Evolutionary conservation across 1,284 basidiomycete genomes (phyloP).

Genomic region (Ganoderma multipileum): DNA sequence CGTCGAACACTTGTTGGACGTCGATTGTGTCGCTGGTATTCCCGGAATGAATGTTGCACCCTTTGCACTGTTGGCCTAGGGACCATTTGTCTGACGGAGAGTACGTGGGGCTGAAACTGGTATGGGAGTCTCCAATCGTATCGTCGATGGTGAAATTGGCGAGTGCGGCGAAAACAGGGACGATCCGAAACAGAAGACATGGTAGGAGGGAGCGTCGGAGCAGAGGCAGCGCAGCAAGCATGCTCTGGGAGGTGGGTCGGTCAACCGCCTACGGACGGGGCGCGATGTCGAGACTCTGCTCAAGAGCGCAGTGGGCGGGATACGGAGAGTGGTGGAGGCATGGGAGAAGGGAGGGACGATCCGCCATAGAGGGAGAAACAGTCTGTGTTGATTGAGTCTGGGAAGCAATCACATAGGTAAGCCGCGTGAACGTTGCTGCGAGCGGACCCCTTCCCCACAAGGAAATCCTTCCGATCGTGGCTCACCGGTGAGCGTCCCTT

Average conservation of each 20-base stretch:
- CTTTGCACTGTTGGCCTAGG: constrained; percentile 13
- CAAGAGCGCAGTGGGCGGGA: constrained; percentile 1
- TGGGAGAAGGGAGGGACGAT: background rate
- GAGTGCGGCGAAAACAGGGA: background rate
- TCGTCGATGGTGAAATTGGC: constrained; percentile 29
- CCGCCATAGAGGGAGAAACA: background rate
- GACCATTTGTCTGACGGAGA: constrained; percentile 15
- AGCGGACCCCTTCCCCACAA: background rate
- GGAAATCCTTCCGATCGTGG: background rate
- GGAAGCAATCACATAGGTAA: background rate
- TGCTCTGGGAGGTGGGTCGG: constrained; percentile 5
- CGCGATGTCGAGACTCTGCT: background rate
- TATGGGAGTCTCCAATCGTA: constrained; percentile 10
- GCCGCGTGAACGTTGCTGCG: background rate
- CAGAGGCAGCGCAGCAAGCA: constrained; percentile 5
- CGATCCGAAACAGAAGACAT: background rate
- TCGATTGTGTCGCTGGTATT: background rate
- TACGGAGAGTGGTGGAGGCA: background rate
- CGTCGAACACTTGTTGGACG: constrained; percentile 3
- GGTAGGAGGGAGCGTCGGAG: background rate
- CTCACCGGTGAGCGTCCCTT: background rate
- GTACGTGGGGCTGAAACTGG: constrained; percentile 5
- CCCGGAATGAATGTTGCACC: constrained; percentile 14
- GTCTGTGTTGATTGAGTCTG: background rate
- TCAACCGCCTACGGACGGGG: background rate